Evolutionary conservation across 2,329 filamentous ascomycete species (phyloP), one percentile per base, ranked within the genome.

Genomic region (Podosphaera aphanis): DNA sequence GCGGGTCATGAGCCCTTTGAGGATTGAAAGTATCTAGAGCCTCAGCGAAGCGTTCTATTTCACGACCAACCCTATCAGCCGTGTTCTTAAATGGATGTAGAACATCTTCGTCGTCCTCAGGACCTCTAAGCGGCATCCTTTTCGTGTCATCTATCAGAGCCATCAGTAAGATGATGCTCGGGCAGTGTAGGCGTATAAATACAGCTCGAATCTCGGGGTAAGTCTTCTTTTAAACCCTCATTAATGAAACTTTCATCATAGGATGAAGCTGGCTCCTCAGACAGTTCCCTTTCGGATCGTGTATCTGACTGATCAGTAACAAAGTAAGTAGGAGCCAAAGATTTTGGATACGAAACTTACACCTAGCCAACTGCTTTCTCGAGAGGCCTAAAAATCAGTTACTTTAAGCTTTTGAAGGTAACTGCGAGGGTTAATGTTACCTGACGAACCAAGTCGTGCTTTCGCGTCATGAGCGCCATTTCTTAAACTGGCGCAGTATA

Each of bases 11-110:
- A 62, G 52, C 65, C 56, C 55, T 66, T 54, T 60, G 68, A 53
- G 56, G 77, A 62, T 65, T 70, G 60, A 85, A 88, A 46, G 75
- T 71, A 62, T 94, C 86, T 19, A 94, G 70, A 44, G 74, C 73
- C 57, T 81, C 79, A 33, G 86, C 85, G 58, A 94, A 94, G 39
- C 75, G 71, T 63, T 93, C 84, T 48, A 93, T 83, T 61, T 93
- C 84, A 50, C 77, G 74, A 44, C 81, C 80, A 27, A 83, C 75
- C 38, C 73, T 70, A 52, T 83, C 73, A 49, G 74, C 75, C 53
- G 76, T 74, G 51, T 71, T 68, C 58, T 73, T 73, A 51, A 80
- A 63, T 16, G 73, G 73, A 52, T 73, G 69, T 25, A 77, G 60
- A 27, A 68, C 62, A 50, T 66, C 64, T 20, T 65, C 62, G 15